Evolutionary conservation across 352 stramenopile species (phyloP).

Genomic region (Blastocystis sp.): DNA sequence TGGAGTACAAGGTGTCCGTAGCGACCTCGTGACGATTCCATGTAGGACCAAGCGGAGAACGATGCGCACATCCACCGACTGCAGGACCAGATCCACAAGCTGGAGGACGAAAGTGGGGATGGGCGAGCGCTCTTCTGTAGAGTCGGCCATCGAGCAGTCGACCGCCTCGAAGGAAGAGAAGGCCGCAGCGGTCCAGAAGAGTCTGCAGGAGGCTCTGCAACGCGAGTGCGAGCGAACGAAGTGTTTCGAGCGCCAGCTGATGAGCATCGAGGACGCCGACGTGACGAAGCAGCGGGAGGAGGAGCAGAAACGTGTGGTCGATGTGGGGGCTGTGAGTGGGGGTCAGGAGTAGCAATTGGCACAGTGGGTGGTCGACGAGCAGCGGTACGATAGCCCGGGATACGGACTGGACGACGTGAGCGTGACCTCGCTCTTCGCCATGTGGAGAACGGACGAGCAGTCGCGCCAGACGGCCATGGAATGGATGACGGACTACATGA

Average conservation of each 20-base stretch:
- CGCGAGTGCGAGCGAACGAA: not conserved
- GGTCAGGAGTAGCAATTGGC: not conserved
- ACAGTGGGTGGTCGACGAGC: not conserved
- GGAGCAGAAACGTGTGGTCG: constrained; percentile 18
- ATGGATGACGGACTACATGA: constrained; percentile 21
- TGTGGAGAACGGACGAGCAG: constrained; percentile 10
- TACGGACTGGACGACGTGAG: not conserved
- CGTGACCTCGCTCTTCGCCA: not conserved
- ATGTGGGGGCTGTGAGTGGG: not conserved
- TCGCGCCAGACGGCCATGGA: not conserved
- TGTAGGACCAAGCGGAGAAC: constrained; percentile 36
- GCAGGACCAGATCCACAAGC: not conserved
- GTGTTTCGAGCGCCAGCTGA: not conserved
- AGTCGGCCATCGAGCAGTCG: not conserved
- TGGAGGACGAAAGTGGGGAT: not conserved
- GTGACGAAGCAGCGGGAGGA: not conserved
- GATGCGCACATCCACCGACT: not conserved
- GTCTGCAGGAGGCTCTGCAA: not conserved
- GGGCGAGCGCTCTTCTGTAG: not conserved
- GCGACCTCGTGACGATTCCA: not conserved
- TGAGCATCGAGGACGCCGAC: not conserved
- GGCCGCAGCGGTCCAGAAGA: not conserved
- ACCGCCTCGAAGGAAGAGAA: not conserved
- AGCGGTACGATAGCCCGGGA: constrained; percentile 1
- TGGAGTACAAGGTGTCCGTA: constrained; percentile 42